Percentiles rank a stretch among this genome's conserved stretches.
phyloP scores from a whole-genome alignment of 768 basidiomycete species.

The Psilocybe cyanescens region DNA sequence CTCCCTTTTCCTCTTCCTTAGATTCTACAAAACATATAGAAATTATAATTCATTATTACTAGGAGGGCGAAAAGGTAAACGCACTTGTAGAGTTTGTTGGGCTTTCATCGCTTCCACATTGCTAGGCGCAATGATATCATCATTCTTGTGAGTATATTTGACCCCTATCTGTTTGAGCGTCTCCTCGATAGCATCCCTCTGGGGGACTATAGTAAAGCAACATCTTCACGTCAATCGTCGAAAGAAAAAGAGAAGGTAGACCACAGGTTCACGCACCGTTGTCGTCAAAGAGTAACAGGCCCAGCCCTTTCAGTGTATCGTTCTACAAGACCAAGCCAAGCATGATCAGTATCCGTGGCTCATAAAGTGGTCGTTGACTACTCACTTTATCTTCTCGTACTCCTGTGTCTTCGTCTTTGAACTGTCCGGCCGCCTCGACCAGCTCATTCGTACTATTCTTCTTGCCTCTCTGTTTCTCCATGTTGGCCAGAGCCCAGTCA shows the following conservation, averaged over 20 bases:
- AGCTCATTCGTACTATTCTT: slow-evolving; percentile 40
- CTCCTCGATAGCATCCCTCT: slow-evolving; percentile 55
- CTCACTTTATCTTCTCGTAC: background rate
- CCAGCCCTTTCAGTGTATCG: slow-evolving; percentile 62
- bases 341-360: background rate
- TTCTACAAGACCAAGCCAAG: slow-evolving; percentile 31
- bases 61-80: slow-evolving; percentile 5
- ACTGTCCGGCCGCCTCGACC: slow-evolving; percentile 48
- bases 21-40: slow-evolving; percentile 28
- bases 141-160: slow-evolving; percentile 76
- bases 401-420: slow-evolving; percentile 45
- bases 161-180: slow-evolving; percentile 65
- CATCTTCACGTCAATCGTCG: background rate
- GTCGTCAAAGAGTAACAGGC: slow-evolving; percentile 72
- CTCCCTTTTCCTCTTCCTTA: slow-evolving; percentile 10
- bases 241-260: background rate
- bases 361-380: background rate
- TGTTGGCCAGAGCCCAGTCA: slow-evolving; percentile 80
- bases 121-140: slow-evolving; percentile 69
- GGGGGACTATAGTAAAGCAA: slow-evolving; percentile 34
- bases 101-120: slow-evolving; percentile 69
- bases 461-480: slow-evolving; percentile 39
- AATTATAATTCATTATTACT: background rate
- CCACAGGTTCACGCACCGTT: slow-evolving; percentile 49
- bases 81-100: slow-evolving; percentile 54